These are phyloP conservation scores for Pythium periplocum DNA, from an alignment of 352 stramenopile genomes.

Conservation along the genomic window DNA sequence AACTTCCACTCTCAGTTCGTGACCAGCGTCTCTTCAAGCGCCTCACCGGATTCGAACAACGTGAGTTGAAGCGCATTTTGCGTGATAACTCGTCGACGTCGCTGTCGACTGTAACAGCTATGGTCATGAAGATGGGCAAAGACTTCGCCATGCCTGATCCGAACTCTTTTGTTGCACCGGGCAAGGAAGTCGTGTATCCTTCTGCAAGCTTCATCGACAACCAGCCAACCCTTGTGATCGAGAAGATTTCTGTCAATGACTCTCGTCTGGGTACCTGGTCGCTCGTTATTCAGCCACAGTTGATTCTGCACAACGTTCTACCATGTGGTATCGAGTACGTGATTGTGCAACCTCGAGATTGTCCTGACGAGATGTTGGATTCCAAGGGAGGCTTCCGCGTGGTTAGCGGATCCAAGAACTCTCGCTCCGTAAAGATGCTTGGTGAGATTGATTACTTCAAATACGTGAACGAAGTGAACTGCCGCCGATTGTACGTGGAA, in stretches of 20 bases:
- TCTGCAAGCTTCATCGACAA: conserved; percentile 74
- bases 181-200: conserved; percentile 64
- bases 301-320: conserved; percentile 79
- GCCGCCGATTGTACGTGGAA: conserved; percentile 61
- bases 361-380: conserved; percentile 51
- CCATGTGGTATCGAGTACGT: conserved; percentile 79
- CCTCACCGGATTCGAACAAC: conserved; percentile 67
- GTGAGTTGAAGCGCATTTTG: conserved; percentile 54
- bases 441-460: conserved; percentile 62
- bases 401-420: conserved; percentile 30
- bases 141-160: conserved; percentile 44
- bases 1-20: conserved; percentile 53
- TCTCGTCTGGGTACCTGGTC: conserved; percentile 54
- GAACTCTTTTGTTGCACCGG: conserved; percentile 35
- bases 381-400: conserved; percentile 51
- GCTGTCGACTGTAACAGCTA: conserved; percentile 27
- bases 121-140: conserved; percentile 69
- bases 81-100: conserved; percentile 33
- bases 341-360: conserved; percentile 76
- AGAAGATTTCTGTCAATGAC: conserved; percentile 69
- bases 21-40: conserved; percentile 74
- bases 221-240: conserved; percentile 72
- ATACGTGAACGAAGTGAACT: conserved; percentile 77
- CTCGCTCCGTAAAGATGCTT: conserved; percentile 35
- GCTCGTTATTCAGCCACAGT: conserved; percentile 75